Conservation (phyloP, 805 yeast species). For the Cyberlindnera mrakii region DNA sequence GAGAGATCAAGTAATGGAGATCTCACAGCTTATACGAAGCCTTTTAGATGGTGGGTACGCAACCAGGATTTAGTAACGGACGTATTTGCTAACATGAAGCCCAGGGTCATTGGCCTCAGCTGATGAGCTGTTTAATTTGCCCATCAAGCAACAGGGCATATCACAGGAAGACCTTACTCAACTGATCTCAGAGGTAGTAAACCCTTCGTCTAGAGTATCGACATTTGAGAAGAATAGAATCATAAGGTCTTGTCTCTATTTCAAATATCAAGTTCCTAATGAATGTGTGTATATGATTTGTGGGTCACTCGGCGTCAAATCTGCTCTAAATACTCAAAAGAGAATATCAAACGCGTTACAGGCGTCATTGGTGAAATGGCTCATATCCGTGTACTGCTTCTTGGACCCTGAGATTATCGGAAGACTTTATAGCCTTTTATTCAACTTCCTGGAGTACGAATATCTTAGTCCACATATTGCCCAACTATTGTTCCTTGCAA, state of each 20-base stretch:
- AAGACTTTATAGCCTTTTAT: conserved; percentile 23
- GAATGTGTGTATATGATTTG: conserved; percentile 23
- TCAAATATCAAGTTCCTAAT: conserved; percentile 24
- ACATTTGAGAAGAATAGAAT: conserved; percentile 11
- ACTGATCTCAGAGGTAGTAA: conserved; percentile 4
- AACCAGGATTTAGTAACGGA: too few relatives aligned
- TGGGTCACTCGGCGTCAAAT: conserved; percentile 25
- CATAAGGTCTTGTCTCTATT: conserved; percentile 23
- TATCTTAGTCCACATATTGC: conserved; percentile 29
- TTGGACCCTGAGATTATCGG: conserved; percentile 14
- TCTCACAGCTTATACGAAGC: too few relatives aligned
- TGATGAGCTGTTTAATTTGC: conserved; percentile 1
- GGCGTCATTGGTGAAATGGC: conserved; percentile 27
- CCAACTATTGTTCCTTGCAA: conserved; percentile 27
- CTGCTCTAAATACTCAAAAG: conserved; percentile 18
- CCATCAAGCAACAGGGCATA: conserved; percentile 8
- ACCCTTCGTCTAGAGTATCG: conserved; percentile 5
- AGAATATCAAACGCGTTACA: conserved; percentile 22
- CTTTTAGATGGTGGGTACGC: too few relatives aligned
- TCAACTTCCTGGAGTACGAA: conserved; percentile 31
- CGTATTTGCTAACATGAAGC: too few relatives aligned
- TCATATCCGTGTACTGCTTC: conserved; percentile 25
- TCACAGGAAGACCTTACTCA: conserved; percentile 2
- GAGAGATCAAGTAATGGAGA: too few relatives aligned
- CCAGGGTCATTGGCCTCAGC: not conserved